Conservation (phyloP, 2,329 filamentous ascomycete genomes). For the Colletotrichum zoysiae region DNA sequence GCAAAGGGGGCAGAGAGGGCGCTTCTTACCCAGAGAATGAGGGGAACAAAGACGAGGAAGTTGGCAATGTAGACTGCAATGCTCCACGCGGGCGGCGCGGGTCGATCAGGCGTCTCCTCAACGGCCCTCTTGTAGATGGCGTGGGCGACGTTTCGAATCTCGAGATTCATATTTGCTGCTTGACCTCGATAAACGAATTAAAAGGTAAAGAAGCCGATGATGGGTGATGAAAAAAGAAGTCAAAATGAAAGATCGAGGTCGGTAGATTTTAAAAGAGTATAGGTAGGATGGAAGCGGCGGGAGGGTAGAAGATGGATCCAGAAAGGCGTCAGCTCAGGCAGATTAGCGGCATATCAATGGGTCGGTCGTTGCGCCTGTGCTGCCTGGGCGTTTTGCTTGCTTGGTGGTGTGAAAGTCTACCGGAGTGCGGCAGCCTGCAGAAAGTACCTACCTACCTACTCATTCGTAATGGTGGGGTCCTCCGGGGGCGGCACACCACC, state of each 20-base stretch:
- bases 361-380: constrained; percentile 26
- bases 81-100: constrained; percentile 56
- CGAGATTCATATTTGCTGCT: background rate
- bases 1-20: background rate
- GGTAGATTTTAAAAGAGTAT: constrained; percentile 1
- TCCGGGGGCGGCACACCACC: constrained; percentile 8
- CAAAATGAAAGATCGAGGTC: background rate
- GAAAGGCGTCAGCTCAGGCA: constrained; percentile 7
- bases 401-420: background rate
- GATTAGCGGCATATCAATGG: constrained; percentile 14
- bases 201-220: constrained; percentile 8
- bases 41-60: constrained; percentile 59
- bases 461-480: background rate
- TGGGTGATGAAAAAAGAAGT: background rate
- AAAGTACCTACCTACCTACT: constrained; percentile 24
- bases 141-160: constrained; percentile 25
- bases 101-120: constrained; percentile 44
- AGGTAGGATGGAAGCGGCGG: background rate
- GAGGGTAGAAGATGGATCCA: background rate
- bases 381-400: background rate
- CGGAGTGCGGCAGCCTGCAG: background rate
- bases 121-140: constrained; percentile 53
- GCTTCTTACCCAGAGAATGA: constrained; percentile 57
- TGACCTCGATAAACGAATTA: background rate
- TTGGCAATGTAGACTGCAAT: constrained; percentile 55